Conservation (phyloP, 2,329 filamentous ascomycete genomes). For the Apiospora aurea region DNA sequence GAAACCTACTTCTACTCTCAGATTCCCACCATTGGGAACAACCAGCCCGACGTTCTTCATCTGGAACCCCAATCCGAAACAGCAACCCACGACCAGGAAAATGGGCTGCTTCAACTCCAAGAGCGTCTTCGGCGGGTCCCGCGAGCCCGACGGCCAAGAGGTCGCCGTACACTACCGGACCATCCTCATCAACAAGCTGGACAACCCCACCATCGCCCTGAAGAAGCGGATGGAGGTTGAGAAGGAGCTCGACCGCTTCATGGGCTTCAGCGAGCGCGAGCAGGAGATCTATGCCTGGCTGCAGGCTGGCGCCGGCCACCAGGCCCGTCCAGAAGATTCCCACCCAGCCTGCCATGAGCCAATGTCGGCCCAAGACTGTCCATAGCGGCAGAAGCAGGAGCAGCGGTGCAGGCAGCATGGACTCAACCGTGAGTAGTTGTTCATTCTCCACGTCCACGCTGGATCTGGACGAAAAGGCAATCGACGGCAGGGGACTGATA, state of each 20-base stretch:
- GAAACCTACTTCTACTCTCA: neutral
- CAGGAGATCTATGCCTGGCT: constrained; percentile 52
- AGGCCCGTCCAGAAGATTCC: neutral
- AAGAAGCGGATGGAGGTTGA: constrained; percentile 10
- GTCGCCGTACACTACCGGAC: constrained; percentile 39
- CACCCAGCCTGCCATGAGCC: neutral
- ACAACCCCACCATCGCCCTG: constrained; percentile 43
- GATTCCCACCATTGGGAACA: no score
- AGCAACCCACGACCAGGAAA: neutral
- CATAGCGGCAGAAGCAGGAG: neutral
- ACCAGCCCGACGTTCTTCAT: no score
- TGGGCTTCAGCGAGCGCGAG: constrained; percentile 38
- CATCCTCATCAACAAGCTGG: constrained; percentile 48
- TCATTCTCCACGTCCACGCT: neutral
- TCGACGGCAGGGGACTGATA: neutral
- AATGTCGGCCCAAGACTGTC: neutral
- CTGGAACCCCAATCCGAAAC: neutral
- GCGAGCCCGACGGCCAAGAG: constrained; percentile 5
- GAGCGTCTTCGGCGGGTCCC: neutral
- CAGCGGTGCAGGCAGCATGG: neutral
- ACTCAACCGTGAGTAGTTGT: constrained; percentile 9
- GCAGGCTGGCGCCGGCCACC: constrained; percentile 39
- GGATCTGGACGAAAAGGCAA: neutral
- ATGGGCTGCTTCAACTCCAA: constrained; percentile 19
- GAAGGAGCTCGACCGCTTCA: constrained; percentile 34